These are phyloP conservation scores for Phytopythium delawarense DNA, from an alignment of 352 stramenopile species.

Conservation along the genomic window DNA sequence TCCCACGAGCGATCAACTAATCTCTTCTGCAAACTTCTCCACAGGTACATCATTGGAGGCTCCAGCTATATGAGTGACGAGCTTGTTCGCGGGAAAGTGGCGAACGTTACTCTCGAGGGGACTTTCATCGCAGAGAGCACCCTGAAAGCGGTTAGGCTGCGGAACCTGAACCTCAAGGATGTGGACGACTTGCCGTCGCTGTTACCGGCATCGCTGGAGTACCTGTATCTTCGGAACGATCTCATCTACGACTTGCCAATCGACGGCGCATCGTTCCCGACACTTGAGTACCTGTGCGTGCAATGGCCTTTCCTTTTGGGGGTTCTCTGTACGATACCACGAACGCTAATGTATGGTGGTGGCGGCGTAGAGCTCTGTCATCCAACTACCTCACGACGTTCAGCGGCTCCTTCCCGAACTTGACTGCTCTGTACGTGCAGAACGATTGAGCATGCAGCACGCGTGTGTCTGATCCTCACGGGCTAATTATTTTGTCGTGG, in stretches of 20 bases:
- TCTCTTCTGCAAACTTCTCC: no score
- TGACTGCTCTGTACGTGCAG: not conserved
- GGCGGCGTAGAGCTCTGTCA: not conserved
- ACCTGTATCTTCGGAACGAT: not conserved
- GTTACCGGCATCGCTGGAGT: not conserved
- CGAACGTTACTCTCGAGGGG: conserved; percentile 11
- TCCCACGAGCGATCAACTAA: no score
- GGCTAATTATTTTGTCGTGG: not conserved
- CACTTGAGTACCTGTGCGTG: not conserved
- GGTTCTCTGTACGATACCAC: not conserved
- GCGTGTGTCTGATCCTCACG: not conserved
- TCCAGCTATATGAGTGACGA: not conserved
- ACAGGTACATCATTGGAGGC: no score
- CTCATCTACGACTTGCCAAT: not conserved
- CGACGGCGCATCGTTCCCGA: not conserved
- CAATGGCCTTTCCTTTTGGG: not conserved
- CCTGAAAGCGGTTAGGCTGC: conserved; percentile 11
- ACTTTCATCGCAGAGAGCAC: conserved; percentile 12
- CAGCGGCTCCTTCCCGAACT: conserved; percentile 1
- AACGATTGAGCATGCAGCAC: not conserved
- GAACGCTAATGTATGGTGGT: no score
- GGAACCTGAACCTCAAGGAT: conserved; percentile 13
- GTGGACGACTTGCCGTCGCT: not conserved
- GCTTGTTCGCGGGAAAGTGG: conserved; percentile 13
- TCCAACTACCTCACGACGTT: conserved; percentile 4